These are phyloP conservation scores for Rhytidiadelphus loreus DNA, from an alignment of 225 moss, liverwort and hornwort genomes.

Conservation along the genomic window DNA sequence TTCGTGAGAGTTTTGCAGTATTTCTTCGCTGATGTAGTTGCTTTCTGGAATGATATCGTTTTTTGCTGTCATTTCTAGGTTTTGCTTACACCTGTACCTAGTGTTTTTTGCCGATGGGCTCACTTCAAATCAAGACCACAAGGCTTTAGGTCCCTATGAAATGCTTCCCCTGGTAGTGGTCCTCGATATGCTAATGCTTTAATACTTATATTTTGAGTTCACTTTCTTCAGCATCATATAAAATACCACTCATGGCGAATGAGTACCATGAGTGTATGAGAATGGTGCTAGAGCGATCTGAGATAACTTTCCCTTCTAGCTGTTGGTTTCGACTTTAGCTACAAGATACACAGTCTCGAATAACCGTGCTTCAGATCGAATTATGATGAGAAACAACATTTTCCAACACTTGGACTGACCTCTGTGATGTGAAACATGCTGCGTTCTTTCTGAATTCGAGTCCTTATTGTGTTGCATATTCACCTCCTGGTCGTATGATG, in stretches of 20 bases:
- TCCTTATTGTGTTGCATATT: no score
- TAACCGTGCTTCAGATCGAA: not conserved
- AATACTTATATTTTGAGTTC: not conserved
- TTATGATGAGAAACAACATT: not conserved
- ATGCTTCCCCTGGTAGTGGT: rapidly evolving
- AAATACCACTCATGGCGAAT: not conserved
- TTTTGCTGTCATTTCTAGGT: no score
- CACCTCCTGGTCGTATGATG: not conserved
- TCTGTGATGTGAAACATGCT: constrained; percentile 12
- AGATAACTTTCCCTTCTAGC: not conserved
- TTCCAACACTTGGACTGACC: constrained; percentile 23
- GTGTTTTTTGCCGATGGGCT: no score
- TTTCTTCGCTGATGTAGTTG: rapidly evolving
- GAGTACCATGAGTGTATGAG: not conserved
- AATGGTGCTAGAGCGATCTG: not conserved
- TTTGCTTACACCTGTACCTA: not conserved
- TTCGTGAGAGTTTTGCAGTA: not conserved
- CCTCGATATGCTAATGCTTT: no score
- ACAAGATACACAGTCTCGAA: not conserved
- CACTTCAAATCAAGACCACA: not conserved
- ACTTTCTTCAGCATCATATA: not conserved
- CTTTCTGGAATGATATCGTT: not conserved
- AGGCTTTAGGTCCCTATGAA: no score
- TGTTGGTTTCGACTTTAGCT: not conserved
- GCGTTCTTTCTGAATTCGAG: not conserved